Conservation (phyloP, 345 rosid genomes). For the Aegle marmelos region DNA sequence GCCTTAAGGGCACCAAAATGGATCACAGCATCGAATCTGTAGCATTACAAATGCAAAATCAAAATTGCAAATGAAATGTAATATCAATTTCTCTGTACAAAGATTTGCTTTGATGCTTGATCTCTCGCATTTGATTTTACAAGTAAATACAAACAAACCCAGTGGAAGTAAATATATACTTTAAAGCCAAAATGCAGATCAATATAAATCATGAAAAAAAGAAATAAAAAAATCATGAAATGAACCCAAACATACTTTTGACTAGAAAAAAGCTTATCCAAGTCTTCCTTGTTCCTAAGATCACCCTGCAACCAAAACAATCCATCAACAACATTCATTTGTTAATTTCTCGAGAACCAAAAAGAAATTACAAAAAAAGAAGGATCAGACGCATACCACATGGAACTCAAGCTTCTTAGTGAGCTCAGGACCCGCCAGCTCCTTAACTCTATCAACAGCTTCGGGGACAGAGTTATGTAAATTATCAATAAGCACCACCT, state of each 20-base stretch:
- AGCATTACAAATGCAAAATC: slow-evolving; percentile 5
- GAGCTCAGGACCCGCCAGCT: slow-evolving; percentile 75
- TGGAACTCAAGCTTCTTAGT: slow-evolving; percentile 70
- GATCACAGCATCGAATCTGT: slow-evolving; percentile 89
- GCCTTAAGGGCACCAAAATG: slow-evolving; percentile 97
- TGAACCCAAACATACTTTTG: slow-evolving; percentile 40
- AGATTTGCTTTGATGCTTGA: neutral
- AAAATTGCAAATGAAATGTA: neutral
- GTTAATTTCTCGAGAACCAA: neutral
- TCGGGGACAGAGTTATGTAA: slow-evolving; percentile 75
- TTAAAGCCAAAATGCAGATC: neutral
- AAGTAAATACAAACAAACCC: neutral
- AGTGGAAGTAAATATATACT: neutral
- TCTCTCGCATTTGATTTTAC: neutral
- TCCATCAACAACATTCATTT: neutral
- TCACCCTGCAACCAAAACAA: slow-evolving; percentile 64
- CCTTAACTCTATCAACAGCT: slow-evolving; percentile 77
- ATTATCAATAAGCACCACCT: slow-evolving; percentile 80
- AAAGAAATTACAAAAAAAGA: neutral
- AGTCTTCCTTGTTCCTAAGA: slow-evolving; percentile 74
- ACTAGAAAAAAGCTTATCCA: slow-evolving; percentile 75
- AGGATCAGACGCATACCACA: slow-evolving; percentile 37
- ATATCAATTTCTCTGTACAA: neutral
- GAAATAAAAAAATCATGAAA: neutral
- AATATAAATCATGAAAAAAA: neutral